phyloP scores from a whole-genome alignment of 2,329 filamentous ascomycete genomes.

The Thelonectria discophora region DNA sequence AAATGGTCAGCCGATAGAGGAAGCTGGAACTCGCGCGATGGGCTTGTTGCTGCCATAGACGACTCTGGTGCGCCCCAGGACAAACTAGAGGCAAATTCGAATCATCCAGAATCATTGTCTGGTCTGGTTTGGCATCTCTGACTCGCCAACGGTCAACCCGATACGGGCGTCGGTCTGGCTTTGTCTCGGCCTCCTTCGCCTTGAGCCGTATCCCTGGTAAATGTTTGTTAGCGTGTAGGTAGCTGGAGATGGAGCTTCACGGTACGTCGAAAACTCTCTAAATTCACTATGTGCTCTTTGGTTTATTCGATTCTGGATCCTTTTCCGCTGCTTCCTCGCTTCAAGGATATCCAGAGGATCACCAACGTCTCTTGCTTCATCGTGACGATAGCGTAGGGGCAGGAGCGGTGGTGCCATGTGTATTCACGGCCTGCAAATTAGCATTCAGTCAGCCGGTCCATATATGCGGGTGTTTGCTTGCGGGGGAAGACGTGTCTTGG shows the following conservation, averaged over 20 bases:
- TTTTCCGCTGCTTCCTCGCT: slow-evolving; percentile 23
- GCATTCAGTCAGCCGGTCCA: not conserved
- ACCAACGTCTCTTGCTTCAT: not conserved
- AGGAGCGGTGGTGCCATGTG: not conserved
- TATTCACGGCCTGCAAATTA: too few relatives aligned
- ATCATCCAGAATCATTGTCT: too few relatives aligned
- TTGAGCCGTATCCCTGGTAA: slow-evolving; percentile 17
- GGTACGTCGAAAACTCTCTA: not conserved
- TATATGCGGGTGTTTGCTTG: not conserved
- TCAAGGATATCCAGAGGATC: not conserved
- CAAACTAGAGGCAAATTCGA: too few relatives aligned
- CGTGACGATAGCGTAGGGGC: not conserved
- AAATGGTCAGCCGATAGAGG: slow-evolving; percentile 5
- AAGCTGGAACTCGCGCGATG: not conserved
- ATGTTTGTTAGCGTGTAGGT: too few relatives aligned
- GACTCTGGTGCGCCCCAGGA: not conserved
- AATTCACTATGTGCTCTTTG: slow-evolving; percentile 32
- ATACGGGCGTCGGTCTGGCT: slow-evolving; percentile 7
- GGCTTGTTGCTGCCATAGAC: not conserved
- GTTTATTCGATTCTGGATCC: slow-evolving; percentile 27
- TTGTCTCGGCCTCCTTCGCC: not conserved
- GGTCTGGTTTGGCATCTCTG: not conserved
- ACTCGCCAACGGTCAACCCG: slow-evolving; percentile 20
- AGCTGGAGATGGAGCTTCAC: too few relatives aligned
- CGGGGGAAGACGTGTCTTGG: too few relatives aligned